phyloP scores from a whole-genome alignment of 176 grass and related monocot genomes.

The barley (Hordeum vulgare) region MorexV3_pseudomolecules_assembly NC_058518.1:158526569-158527068 shows the following conservation, averaged over 20 bases:
- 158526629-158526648: neutral
- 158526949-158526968: neutral
- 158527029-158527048: neutral
- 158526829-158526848: neutral
- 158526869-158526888: neutral
- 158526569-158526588: no score
- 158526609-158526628: neutral
- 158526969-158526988: neutral
- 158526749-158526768: neutral
- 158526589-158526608: no score
- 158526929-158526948: neutral
- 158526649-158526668: neutral
- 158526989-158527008: neutral
- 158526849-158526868: neutral
- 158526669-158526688: neutral
- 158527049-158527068: neutral
- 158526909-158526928: neutral
- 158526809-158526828: neutral
- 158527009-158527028: neutral
- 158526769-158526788: constrained; percentile 1
- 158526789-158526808: neutral
- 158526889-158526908: neutral
- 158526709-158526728: neutral
- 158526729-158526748: neutral
- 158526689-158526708: constrained; percentile 9